These are phyloP conservation scores for Botryotinia convoluta DNA, from an alignment of 2,329 filamentous ascomycete genomes.

Conservation along the genomic window DNA sequence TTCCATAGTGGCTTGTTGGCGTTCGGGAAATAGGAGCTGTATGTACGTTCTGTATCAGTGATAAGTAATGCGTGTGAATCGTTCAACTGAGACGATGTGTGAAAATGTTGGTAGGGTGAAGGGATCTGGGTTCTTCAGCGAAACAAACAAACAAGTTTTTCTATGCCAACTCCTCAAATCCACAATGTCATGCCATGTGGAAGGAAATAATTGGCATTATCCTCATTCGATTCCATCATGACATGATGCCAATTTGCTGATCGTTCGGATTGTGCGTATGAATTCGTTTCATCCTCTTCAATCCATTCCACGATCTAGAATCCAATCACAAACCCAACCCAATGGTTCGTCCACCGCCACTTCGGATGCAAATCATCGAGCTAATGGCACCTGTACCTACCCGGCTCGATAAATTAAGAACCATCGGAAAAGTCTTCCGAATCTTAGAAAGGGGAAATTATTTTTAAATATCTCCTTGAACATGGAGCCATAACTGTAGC, in stretches of 20 bases:
- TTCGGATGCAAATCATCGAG: not conserved
- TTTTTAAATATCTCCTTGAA: not conserved
- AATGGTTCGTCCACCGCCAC: not conserved
- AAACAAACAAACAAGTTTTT: not conserved
- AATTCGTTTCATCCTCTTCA: not conserved
- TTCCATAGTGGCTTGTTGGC: not conserved
- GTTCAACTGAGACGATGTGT: not conserved
- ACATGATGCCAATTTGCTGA: constrained; percentile 1
- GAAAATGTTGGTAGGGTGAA: not conserved
- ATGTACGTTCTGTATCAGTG: not conserved
- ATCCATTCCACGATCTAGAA: not conserved
- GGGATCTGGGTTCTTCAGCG: not conserved
- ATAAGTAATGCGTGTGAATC: not conserved
- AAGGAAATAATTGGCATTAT: not conserved
- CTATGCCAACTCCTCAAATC: not conserved
- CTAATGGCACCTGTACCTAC: not conserved
- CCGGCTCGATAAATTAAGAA: not conserved
- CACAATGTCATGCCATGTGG: not conserved
- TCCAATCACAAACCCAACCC: not conserved
- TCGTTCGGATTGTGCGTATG: not conserved
- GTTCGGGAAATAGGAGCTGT: not conserved
- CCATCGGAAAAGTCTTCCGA: not conserved
- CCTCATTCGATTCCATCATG: not conserved
- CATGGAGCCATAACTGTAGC: not conserved
- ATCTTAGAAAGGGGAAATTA: not conserved